These are phyloP conservation scores for Pyrenopolyporus hunteri DNA, from an alignment of 495 filamentous ascomycete species.

Conservation along the genomic window DNA sequence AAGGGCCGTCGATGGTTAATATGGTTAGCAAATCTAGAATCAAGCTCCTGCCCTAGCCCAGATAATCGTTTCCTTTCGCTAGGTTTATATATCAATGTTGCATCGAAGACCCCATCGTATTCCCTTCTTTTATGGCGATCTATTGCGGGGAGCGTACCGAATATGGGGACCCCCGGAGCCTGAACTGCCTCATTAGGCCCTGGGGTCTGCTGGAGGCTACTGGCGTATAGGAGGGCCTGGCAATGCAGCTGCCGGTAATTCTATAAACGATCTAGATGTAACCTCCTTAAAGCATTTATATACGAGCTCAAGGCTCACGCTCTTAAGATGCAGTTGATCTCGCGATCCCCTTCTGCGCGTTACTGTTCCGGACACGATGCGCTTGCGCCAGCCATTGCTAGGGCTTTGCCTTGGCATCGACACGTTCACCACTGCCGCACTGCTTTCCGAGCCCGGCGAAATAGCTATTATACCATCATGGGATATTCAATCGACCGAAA, in stretches of 20 bases:
- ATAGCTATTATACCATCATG: constrained; percentile 57
- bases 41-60: not conserved
- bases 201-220: constrained; percentile 1
- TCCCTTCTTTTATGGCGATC: not conserved
- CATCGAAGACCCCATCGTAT: not conserved
- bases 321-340: not conserved
- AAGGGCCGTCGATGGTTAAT: constrained; percentile 14
- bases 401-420: constrained; percentile 27
- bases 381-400: constrained; percentile 20
- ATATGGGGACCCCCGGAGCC: constrained; percentile 15
- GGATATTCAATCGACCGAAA: constrained; percentile 59
- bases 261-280: not conserved
- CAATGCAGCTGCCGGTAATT: constrained; percentile 16
- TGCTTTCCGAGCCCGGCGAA: constrained; percentile 49
- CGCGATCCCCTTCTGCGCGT: not conserved
- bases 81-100: constrained; percentile 2
- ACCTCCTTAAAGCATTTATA: constrained; percentile 7
- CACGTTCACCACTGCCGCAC: constrained; percentile 13
- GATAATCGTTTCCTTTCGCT: not conserved
- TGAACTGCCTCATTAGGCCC: constrained; percentile 25
- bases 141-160: constrained; percentile 28
- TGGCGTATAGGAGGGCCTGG: not conserved
- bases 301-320: not conserved
- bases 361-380: constrained; percentile 29
- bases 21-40: constrained; percentile 7